Base-by-base conservation (phyloP, 2,329 filamentous ascomycete species). In the Cytospora mali region DNA sequence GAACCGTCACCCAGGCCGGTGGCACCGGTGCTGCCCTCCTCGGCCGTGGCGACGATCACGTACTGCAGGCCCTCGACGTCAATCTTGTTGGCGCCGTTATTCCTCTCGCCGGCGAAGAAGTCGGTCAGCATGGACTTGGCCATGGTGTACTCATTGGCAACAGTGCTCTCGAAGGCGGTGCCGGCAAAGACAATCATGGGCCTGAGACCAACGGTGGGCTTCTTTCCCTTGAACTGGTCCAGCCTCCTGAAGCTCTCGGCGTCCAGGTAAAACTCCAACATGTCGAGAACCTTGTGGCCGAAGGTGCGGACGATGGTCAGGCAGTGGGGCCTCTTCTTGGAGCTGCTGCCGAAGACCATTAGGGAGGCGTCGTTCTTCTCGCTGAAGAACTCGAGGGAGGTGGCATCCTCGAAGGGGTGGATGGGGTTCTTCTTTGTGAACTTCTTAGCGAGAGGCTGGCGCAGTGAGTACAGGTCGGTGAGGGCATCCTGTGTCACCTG, bases 351-450 rank as follows among this genome's bases (percentile, higher is more conserved):
- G 71, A 96, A 96, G 68, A 95, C 84, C 68, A 97, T 84, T 54
- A 97, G 81, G 52, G 88, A 90, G 71, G 91, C 88, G 76, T 99
- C 95, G 79, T 99, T 99, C 81, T 98, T 99, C 74, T 93, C 88
- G 66, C 90, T 89, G 81, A 99, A 93, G 81, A 99, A 99, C 78
- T 97, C 92, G 68, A 98, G 85, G 58, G 90, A 94, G 29, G 89
- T 82, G 67, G 90, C 80, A 75, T 96, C 93, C 76, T 97, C 94
- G 76, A 99, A 99, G 2, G 95, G 95, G 76, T 95, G 93, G 71
- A 97, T 90, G 69, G 88, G 84, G 77, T 99, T 99, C 82, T 98
- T 98, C 85, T 98, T 99, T 77, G 88, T 91, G 80, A 99, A 97
- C 69, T 93, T 93, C 76, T 96, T 89, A 67, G 89, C 88, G 66